Conservation (phyloP, 805 yeast genomes). For the Kodamaea neixiangensis region DNA sequence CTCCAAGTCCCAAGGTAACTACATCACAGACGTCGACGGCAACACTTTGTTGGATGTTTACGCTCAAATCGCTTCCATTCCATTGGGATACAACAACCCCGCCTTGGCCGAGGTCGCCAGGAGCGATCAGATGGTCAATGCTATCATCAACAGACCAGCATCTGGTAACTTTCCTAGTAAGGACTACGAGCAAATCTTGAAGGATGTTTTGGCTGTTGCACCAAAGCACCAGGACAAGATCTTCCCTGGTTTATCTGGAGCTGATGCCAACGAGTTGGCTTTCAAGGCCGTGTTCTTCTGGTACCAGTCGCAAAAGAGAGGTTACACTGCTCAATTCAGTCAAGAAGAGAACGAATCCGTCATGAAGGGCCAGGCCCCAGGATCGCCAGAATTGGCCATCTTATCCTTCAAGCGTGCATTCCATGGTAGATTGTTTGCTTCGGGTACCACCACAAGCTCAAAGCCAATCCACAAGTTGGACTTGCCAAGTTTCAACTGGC, state of each 20-base stretch:
- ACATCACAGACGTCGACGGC: conserved; percentile 79
- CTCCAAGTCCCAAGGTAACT: conserved; percentile 74
- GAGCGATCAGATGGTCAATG: conserved; percentile 68
- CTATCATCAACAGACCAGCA: conserved; percentile 82
- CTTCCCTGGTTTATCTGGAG: conserved; percentile 83
- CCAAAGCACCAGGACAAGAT: conserved; percentile 75
- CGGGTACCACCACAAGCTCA: conserved; percentile 88
- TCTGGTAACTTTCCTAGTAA: conserved; percentile 56
- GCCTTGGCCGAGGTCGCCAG: conserved; percentile 66
- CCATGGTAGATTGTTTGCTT: conserved; percentile 94
- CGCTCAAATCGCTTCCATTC: conserved; percentile 83
- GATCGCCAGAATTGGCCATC: conserved; percentile 84
- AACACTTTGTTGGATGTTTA: conserved; percentile 72
- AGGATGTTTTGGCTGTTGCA: conserved; percentile 59
- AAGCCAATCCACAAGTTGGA: conserved; percentile 93
- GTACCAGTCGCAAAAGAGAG: conserved; percentile 70
- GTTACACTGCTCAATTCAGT: conserved; percentile 59
- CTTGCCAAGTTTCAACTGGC: conserved; percentile 95
- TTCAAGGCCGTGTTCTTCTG: conserved; percentile 87
- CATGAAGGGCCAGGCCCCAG: conserved; percentile 85
- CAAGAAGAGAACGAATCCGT: conserved; percentile 68
- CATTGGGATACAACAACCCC: conserved; percentile 86
- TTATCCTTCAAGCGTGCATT: conserved; percentile 85
- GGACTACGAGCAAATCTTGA: conserved; percentile 60
- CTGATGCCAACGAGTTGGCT: conserved; percentile 87